A percentile compares a stretch with the other conserved stretches of the same genome.
phyloP scores from a whole-genome alignment of 2,329 filamentous ascomycete species.

The Westerdykella ornata region DNA sequence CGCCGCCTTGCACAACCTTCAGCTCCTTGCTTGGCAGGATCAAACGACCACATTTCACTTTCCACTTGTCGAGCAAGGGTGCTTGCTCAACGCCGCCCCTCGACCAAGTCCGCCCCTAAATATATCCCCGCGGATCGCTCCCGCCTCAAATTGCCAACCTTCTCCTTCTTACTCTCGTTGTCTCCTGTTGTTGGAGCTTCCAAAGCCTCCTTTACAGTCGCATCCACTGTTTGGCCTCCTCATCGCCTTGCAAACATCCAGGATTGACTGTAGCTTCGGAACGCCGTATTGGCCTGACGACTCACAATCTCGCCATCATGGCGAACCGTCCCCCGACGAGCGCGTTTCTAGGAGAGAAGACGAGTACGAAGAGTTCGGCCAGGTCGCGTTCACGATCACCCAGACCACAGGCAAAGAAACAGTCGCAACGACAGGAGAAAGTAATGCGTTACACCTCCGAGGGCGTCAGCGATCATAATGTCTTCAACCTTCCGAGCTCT shows the following conservation, averaged over 20 bases:
- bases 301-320: slow-evolving; percentile 27
- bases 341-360: slow-evolving; percentile 29
- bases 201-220: too few relatives aligned
- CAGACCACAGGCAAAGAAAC: slow-evolving; percentile 25
- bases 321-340: slow-evolving; percentile 28
- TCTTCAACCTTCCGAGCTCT: slow-evolving; percentile 74
- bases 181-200: slow-evolving; percentile 9
- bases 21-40: slow-evolving; percentile 16
- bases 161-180: slow-evolving; percentile 34
- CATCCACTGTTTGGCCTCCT: too few relatives aligned
- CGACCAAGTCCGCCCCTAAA: slow-evolving; percentile 11
- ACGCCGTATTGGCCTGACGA: not conserved
- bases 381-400: slow-evolving; percentile 34
- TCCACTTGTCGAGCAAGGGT: slow-evolving; percentile 17
- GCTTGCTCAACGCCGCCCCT: slow-evolving; percentile 9
- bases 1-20: slow-evolving; percentile 1
- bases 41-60: slow-evolving; percentile 27
- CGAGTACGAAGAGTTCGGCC: slow-evolving; percentile 24
- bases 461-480: slow-evolving; percentile 81
- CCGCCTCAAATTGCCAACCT: slow-evolving; percentile 15
- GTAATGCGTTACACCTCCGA: slow-evolving; percentile 62
- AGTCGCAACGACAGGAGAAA: slow-evolving; percentile 16
- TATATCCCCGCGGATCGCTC: slow-evolving; percentile 14
- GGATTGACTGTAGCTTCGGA: not conserved
- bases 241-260: too few relatives aligned